Evolutionary conservation across 2,329 filamentous ascomycete genomes (phyloP), one percentile per base, ranked within the genome.

Genomic region (Diaporthe citri): DNA sequence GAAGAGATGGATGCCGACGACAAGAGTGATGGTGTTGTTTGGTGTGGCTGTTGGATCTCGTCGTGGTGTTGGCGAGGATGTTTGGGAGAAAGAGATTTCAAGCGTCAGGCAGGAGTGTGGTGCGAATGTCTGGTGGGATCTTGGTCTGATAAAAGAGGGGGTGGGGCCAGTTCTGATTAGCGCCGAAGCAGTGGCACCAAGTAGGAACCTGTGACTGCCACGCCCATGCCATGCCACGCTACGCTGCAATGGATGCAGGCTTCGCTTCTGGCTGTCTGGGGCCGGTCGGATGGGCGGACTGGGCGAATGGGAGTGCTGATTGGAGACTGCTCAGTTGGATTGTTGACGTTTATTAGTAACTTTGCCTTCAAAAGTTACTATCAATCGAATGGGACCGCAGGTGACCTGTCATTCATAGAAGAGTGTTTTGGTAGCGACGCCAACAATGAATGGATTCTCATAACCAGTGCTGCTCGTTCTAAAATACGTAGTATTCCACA

Each of bases 41-140:
- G 51, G 31, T 51, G 52, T 60, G 59, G 67, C 34, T 74, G 74
- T 67, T 48, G 72, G 72, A 55, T 41, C 67, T 28, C 36, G 64
- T 59, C 46, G 46, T 28, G n/a, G 60, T 72, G 60, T 52, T 36
- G 43, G 39, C 31, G 62, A 43, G 10, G 56, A 28, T 51, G 67
- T 72, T 72, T 64, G 59, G 31, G 31, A 34, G 57, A 66, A 60
- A 74, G 71, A 70, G 62, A 72, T 56, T 55, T 67, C 59, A 62
- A 67, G 41, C 28, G 57, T 28, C 41, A 28, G 62, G 64, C 64
- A 57, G 51, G 60, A 28, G 55, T 15, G 5, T 25, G 66, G 31
- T 31, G 28, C 60, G 70, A 15, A 20, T 69, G 51, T 60, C 52
- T 48, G 56, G 48, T 55, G 41, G 48, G 52, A 57, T 56, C 69